Base-by-base conservation (phyloP, 139 green algal species). In the Chlamydomonas schloesseri region DNA sequence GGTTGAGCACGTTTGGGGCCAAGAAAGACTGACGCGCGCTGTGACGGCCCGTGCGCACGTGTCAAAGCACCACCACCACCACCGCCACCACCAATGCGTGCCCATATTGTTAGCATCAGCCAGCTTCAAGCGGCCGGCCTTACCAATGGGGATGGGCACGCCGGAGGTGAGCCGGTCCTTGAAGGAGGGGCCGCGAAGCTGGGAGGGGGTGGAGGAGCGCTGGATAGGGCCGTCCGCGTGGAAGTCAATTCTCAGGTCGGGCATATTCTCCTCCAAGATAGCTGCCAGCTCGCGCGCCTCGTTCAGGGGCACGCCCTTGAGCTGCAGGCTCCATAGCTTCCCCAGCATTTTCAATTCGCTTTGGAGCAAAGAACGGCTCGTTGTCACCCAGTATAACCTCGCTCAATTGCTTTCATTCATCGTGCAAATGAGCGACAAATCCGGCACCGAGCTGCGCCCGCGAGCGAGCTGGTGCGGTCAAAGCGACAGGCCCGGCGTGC, bases 211-310 rank as follows among this genome's bases (percentile, higher is more conserved):
- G 28, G 53, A 46, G 2, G 34, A 57, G 11, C 76, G 50, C 13
- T 31, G 46, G 1, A 64, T 2, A 28, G 24, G 11, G 2, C 21
- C 42, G 46, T 64, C 55, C 11, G 28, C 42, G 18, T n/a, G 26
- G n/a, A 62, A 37, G 34, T 73, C 28, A 47, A 96, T 62, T 28
- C 85, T 81, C 33, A 96, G 84, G 34, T 82, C 82, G 17, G 94
- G 90, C 0, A 92, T 83, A 0, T 90, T 89, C 86, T 96, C 94
- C 50, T 93, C 85, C 46, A 96, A 84, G 53, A 96, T 65, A 21
- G 84, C 90, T n/a, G 92, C 92, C n/a, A 96, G 89, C 90, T 96
- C 94, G 0, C 90, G 88, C 4, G 92, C 94, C 57, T 96, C 93
- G 23, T 82, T 82, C 9, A 92, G 68, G 29, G 89, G 90, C 10